Percentiles rank a stretch among this genome's conserved stretches.
Evolutionary conservation across 23 red algal genomes (phyloP).

Genomic region (Chondrus crispus): DNA sequence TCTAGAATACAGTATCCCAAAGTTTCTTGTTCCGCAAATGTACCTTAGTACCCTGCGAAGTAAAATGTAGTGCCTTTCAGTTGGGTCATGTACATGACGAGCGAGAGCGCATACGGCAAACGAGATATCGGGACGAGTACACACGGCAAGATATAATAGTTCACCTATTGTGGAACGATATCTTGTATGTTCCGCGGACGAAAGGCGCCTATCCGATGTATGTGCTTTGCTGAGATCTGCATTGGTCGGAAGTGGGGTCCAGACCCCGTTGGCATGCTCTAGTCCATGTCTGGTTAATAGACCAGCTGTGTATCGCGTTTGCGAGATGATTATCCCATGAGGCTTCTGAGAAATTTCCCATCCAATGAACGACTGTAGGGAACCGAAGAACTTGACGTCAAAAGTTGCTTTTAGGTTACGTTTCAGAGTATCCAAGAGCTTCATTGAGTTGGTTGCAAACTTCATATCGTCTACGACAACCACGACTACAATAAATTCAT

Average conservation of each 20-base stretch:
- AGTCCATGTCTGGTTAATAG: background rate
- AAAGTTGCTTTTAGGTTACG: background rate
- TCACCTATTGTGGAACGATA: background rate
- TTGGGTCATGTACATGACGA: background rate
- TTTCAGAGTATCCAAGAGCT: background rate
- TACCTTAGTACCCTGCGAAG: background rate
- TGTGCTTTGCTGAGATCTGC: background rate
- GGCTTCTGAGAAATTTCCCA: background rate
- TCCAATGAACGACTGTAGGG: background rate
- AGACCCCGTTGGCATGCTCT: background rate
- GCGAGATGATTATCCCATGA: background rate
- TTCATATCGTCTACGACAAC: background rate
- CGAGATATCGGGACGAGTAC: background rate
- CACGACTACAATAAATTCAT: background rate
- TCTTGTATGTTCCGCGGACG: background rate
- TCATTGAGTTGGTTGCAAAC: background rate
- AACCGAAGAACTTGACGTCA: constrained; percentile 1
- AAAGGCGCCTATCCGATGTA: background rate
- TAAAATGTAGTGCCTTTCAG: background rate
- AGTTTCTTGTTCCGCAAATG: background rate
- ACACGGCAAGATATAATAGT: background rate
- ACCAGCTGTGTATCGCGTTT: background rate
- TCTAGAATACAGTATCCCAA: background rate
- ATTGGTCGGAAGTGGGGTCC: background rate
- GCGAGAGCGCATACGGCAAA: background rate